Evolutionary conservation across 2,329 filamentous ascomycete species (phyloP), one percentile per base, ranked within the genome.

Genomic region (Aphanocladium album): DNA sequence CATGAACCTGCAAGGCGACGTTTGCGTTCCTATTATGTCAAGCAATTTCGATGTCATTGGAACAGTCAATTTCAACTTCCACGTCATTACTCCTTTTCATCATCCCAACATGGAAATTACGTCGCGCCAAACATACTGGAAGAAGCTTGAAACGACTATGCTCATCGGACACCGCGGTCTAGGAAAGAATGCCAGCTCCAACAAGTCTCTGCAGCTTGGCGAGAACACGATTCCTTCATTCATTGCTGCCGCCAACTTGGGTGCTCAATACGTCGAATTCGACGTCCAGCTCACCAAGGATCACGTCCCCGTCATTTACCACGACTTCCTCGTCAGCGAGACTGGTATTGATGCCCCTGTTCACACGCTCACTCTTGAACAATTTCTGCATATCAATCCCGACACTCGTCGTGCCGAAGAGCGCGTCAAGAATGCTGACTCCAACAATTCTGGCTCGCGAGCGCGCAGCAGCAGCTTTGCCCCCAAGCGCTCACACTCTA

Each of bases 241-340:
- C 75, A 96, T 98, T 69, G 91, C 93, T 2, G 95, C 95, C 2
- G 93, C 93, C 47, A 98, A 97, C 66, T 76, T 99, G 56, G 95
- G 95, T 9, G 95, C 86, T 3, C 83, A 88, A 60, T 89, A 88
- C 67, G 85, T 89, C 51, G 85, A 88, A 67, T 88, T 89, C 69
- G 95, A 99, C 71, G 95, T 99, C 0, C 95, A 99, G 72, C 80
- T 99, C 43, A 99, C 95, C n/a, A 99, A 99, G 71, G 95, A 99
- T 71, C 92, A 96, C 68, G 92, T 99, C 1, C 95, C 95, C 0
- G 93, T 99, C 65, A 96, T 99, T 69, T 99, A 99, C 71, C 95
- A 99, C 71, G 95, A 99, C 73, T 99, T 99, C 70, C 81, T 98
- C 16, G 95, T 99, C 72, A 96, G 92, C 71, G 95, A 99, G 76